Conservation (phyloP, 2,329 filamentous ascomycete genomes). For the Neonectria neomacrospora region DNA sequence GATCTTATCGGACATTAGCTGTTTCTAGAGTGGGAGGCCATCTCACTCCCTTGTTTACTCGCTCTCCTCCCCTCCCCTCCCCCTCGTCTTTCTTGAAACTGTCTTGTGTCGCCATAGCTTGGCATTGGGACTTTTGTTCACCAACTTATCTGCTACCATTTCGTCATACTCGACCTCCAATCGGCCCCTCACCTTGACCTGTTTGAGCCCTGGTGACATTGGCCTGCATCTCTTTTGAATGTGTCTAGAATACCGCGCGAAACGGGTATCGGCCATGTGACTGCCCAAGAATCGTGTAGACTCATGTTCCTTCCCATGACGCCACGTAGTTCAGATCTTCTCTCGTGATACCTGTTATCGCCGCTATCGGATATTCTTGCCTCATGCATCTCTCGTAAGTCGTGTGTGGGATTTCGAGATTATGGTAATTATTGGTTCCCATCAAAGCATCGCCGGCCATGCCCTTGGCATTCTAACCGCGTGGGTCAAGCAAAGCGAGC, state of each 20-base stretch:
- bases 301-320: neutral
- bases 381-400: neutral
- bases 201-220: neutral
- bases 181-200: neutral
- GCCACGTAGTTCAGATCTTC: neutral
- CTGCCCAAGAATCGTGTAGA: neutral
- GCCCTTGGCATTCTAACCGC: no score
- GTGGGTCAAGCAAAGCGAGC: neutral
- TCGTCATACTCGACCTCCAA: neutral
- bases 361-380: neutral
- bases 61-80: neutral
- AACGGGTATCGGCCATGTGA: neutral
- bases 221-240: neutral
- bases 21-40: neutral
- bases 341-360: neutral
- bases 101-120: neutral
- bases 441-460: neutral
- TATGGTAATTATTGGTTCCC: no score
- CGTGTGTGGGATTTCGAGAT: neutral
- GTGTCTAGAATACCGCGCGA: neutral
- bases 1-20: neutral
- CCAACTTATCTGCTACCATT: conserved; percentile 1
- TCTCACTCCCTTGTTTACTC: neutral
- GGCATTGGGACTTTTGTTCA: conserved; percentile 1
- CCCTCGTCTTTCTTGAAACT: neutral